Evolutionary conservation across 208 protist species (phyloP).

Genomic region (Trypanosomatidae sp.): DNA sequence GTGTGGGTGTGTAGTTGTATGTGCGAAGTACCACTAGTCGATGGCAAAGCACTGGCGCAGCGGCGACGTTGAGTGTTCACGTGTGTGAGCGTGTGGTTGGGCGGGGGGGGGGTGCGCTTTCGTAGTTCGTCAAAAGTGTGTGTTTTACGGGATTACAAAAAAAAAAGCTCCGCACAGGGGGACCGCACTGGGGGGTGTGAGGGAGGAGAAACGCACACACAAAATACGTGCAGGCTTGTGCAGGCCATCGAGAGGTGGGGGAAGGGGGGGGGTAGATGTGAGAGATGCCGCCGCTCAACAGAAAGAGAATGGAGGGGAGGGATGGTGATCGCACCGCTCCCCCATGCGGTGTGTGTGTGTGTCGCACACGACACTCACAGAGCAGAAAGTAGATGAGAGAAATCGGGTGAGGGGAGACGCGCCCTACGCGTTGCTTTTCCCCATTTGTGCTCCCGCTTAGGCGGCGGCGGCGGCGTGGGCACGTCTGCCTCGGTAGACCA

Average conservation of each 20-base stretch:
- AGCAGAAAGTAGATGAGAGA: neutral
- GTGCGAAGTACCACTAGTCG: neutral
- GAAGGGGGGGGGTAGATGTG: neutral
- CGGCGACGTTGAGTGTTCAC: neutral
- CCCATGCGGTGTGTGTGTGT: constrained; percentile 1
- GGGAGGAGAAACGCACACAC: neutral
- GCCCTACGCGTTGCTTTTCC: neutral
- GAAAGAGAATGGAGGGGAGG: neutral
- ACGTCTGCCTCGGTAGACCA: neutral
- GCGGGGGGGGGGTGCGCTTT: neutral
- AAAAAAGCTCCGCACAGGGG: neutral
- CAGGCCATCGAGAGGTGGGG: neutral
- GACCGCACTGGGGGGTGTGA: neutral
- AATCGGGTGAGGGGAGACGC: neutral
- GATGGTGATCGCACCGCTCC: neutral
- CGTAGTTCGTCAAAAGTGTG: neutral
- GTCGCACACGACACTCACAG: neutral
- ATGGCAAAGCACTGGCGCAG: neutral
- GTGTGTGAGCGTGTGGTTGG: neutral
- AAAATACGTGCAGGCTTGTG: neutral
- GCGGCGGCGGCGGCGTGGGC: neutral
- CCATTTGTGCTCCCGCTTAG: neutral
- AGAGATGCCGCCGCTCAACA: too few species aligned
- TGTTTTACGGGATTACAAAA: neutral
- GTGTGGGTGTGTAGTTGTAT: neutral